These are phyloP conservation scores for Xylaria sp. DNA, from an alignment of 2,329 filamentous ascomycete species.

Conservation along the genomic window DNA sequence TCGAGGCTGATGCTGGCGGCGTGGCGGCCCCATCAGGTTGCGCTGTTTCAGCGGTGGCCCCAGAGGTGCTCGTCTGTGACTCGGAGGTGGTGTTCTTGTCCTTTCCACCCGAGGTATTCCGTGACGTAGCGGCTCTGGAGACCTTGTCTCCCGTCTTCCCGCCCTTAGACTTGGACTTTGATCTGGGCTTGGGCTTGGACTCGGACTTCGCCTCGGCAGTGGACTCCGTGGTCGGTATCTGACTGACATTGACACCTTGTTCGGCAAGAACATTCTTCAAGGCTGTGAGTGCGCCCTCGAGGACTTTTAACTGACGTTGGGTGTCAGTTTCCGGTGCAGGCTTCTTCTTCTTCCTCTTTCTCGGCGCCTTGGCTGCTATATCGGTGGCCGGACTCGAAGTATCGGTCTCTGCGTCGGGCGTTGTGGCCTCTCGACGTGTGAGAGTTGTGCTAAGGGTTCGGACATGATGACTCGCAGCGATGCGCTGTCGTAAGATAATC, in stretches of 20 bases:
- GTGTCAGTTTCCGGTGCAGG: slow-evolving; percentile 22
- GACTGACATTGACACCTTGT: slow-evolving; percentile 48
- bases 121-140: neutral
- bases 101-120: neutral
- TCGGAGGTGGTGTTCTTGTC: neutral
- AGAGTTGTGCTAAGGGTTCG: slow-evolving; percentile 41
- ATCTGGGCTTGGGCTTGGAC: slow-evolving; percentile 2
- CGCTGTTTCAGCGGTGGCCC: neutral
- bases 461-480: slow-evolving; percentile 33
- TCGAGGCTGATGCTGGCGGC: neutral
- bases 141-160: slow-evolving; percentile 1
- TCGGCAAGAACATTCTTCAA: slow-evolving; percentile 53
- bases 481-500: slow-evolving; percentile 34
- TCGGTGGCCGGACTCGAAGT: slow-evolving; percentile 15
- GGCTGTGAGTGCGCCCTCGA: slow-evolving; percentile 53
- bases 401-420: slow-evolving; percentile 7
- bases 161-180: neutral
- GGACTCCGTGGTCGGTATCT: slow-evolving; percentile 34
- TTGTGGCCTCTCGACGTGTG: slow-evolving; percentile 27
- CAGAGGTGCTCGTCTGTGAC: slow-evolving; percentile 1
- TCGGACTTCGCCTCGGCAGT: slow-evolving; percentile 1
- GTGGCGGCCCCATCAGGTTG: neutral
- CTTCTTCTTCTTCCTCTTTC: slow-evolving; percentile 26
- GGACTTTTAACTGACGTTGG: slow-evolving; percentile 48
- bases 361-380: neutral